A percentile compares a stretch with the other conserved stretches of the same genome.
Evolutionary conservation across 306 rosid genomes (phyloP).

Genomic region (Pterocarpus macrocarpus): DNA sequence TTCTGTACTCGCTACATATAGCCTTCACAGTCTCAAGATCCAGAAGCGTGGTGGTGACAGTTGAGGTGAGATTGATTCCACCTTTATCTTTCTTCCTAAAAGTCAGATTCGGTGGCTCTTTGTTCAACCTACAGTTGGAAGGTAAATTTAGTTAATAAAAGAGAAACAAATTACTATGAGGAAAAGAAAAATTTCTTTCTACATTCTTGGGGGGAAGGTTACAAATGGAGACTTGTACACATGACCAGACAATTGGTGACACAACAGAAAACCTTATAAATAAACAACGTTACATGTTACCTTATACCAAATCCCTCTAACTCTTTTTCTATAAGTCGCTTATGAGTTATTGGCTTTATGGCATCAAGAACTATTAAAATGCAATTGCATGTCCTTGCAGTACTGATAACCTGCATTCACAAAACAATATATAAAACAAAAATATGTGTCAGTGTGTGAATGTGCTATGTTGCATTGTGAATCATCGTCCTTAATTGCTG

Average conservation of each 20-base stretch:
- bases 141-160: conserved; percentile 15
- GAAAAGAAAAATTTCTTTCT: conserved; percentile 15
- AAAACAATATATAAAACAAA: conserved; percentile 41
- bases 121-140: conserved; percentile 78
- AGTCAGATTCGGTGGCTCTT: conserved; percentile 93
- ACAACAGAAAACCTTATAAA: conserved; percentile 24
- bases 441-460: conserved; percentile 29
- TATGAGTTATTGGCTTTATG: conserved; percentile 98
- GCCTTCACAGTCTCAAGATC: conserved; percentile 98
- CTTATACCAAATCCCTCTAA: conserved; percentile 99
- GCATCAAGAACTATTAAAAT: conserved; percentile 97
- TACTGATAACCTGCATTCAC: conserved; percentile 89
- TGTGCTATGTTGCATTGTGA: conserved; percentile 15
- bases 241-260: conserved; percentile 25
- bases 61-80: conserved; percentile 92
- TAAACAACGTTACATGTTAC: conserved; percentile 54
- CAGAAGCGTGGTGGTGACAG: conserved; percentile 83
- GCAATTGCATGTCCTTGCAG: conserved; percentile 98
- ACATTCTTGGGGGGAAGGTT: not conserved
- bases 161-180: conserved; percentile 22
- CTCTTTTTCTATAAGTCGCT: conserved; percentile 96
- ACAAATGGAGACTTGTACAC: not conserved
- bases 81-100: conserved; percentile 98
- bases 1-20: conserved; percentile 92
- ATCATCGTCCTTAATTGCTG: conserved; percentile 13